These are phyloP conservation scores for Penicillium nucicola DNA, from an alignment of 495 filamentous ascomycete species.

Conservation along the genomic window DNA sequence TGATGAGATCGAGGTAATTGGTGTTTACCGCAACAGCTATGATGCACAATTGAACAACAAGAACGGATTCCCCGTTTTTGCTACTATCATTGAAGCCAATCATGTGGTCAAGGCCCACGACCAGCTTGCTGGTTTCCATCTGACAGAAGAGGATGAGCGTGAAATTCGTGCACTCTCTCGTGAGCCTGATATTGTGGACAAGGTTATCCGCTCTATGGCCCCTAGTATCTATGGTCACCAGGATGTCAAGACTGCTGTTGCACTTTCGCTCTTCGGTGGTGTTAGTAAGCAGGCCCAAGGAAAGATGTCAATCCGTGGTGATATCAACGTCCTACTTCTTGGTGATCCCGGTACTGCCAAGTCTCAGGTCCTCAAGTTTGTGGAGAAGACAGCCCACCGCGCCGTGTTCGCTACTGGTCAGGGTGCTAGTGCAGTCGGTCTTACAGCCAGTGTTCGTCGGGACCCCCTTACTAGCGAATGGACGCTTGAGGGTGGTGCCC, in stretches of 20 bases:
- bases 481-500: constrained; percentile 95
- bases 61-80: constrained; percentile 98
- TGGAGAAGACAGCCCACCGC: constrained; percentile 95
- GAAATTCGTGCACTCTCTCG: constrained; percentile 81
- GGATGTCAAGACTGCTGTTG: constrained; percentile 97
- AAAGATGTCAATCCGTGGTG: constrained; percentile 86
- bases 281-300: constrained; percentile 88
- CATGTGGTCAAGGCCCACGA: constrained; percentile 96
- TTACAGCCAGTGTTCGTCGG: constrained; percentile 92
- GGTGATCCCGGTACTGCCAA: constrained; percentile 99
- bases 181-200: constrained; percentile 91
- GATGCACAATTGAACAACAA: constrained; percentile 97
- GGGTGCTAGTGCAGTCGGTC: constrained; percentile 94
- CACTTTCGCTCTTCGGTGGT: constrained; percentile 91
- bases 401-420: constrained; percentile 99
- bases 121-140: constrained; percentile 92
- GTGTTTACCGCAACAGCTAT: constrained; percentile 98
- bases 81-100: constrained; percentile 96
- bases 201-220: constrained; percentile 90
- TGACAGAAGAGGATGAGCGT: constrained; percentile 95
- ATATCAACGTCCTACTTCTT: constrained; percentile 96
- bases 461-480: constrained; percentile 96
- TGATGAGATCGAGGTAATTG: constrained; percentile 96
- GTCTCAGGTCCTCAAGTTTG: constrained; percentile 96
- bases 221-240: constrained; percentile 96